Conservation (phyloP, 768 basidiomycete genomes). For the Russula earlei region DNA sequence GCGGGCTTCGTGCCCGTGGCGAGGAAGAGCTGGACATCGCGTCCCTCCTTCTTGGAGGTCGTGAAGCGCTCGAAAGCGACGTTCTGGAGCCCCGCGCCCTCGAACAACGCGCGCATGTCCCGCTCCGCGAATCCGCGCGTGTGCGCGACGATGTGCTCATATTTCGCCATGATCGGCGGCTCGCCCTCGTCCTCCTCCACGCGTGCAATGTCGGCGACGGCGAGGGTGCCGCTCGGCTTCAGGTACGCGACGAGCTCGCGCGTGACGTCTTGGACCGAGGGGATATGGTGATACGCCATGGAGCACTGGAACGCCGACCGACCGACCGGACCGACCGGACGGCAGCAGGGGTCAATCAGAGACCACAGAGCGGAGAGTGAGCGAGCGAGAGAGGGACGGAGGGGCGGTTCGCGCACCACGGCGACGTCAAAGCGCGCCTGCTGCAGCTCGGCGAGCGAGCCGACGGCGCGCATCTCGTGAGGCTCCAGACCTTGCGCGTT, state of each 20-base stretch:
- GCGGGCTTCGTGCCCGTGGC: conserved; percentile 5
- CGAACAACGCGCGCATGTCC: conserved; percentile 42
- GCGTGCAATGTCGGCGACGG: conserved; percentile 42
- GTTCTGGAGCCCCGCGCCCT: conserved; percentile 40
- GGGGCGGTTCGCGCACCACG: conserved; percentile 37
- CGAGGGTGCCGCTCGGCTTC: conserved; percentile 49
- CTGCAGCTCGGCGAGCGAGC: conserved; percentile 42
- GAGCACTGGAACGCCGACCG: conserved; percentile 38
- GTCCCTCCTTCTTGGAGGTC: conserved; percentile 3
- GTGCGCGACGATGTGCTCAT: conserved; percentile 44
- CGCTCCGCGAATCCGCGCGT: conserved; percentile 41
- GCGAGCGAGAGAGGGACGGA: too few species aligned
- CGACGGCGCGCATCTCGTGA: conserved; percentile 60
- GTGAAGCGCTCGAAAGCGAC: conserved; percentile 26
- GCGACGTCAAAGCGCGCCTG: conserved; percentile 58
- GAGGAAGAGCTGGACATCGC: conserved; percentile 10
- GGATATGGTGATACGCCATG: conserved; percentile 54
- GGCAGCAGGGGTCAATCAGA: too few species aligned
- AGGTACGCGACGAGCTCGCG: conserved; percentile 44
- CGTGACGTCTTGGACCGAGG: conserved; percentile 42
- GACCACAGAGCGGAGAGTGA: not conserved
- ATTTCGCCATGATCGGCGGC: conserved; percentile 24
- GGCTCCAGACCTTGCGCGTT: conserved; percentile 49
- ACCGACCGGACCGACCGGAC: too few species aligned
- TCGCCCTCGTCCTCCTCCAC: conserved; percentile 13